Percentiles rank a stretch among this genome's conserved stretches.
These are phyloP conservation scores for Plasmopara halstedii DNA, from an alignment of 352 stramenopile species.

Conservation along the genomic window DNA sequence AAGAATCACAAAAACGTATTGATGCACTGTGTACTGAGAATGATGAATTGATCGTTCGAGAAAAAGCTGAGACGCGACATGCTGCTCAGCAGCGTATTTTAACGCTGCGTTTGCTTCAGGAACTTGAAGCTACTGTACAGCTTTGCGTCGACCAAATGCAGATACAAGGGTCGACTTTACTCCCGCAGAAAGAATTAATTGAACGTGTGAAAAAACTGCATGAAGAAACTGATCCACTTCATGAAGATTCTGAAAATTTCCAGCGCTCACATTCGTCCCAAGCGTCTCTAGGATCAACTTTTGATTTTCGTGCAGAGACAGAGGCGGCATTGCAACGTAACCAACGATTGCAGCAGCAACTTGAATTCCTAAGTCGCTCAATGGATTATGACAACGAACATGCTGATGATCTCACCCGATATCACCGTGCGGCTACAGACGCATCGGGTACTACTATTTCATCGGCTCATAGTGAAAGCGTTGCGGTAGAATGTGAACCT, in stretches of 20 bases:
- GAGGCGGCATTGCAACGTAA: constrained; percentile 53
- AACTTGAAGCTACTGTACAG: constrained; percentile 67
- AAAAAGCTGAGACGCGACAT: constrained; percentile 60
- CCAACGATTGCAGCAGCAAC: constrained; percentile 48
- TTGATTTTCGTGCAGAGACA: constrained; percentile 52
- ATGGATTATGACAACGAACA: constrained; percentile 37
- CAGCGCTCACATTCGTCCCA: constrained; percentile 1
- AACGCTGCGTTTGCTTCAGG: constrained; percentile 57
- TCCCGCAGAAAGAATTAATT: constrained; percentile 68
- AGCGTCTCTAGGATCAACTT: constrained; percentile 11
- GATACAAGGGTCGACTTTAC: constrained; percentile 37
- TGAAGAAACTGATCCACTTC: constrained; percentile 30
- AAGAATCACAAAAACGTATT: constrained; percentile 72
- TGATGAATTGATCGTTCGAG: constrained; percentile 52
- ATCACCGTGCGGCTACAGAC: constrained; percentile 35
- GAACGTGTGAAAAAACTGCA: constrained; percentile 66
- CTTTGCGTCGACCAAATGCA: constrained; percentile 56
- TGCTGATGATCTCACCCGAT: constrained; percentile 2
- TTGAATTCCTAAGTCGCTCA: constrained; percentile 51
- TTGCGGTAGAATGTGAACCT: constrained; percentile 15
- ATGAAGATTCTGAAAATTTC: constrained; percentile 16
- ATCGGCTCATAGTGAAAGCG: constrained; percentile 15
- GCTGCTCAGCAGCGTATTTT: constrained; percentile 44
- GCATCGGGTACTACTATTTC: constrained; percentile 36
- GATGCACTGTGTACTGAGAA: constrained; percentile 54